Evolutionary conservation across 768 basidiomycete species (phyloP), one percentile per base, ranked within the genome.

Genomic region (Psilocybe subaeruginosa): DNA sequence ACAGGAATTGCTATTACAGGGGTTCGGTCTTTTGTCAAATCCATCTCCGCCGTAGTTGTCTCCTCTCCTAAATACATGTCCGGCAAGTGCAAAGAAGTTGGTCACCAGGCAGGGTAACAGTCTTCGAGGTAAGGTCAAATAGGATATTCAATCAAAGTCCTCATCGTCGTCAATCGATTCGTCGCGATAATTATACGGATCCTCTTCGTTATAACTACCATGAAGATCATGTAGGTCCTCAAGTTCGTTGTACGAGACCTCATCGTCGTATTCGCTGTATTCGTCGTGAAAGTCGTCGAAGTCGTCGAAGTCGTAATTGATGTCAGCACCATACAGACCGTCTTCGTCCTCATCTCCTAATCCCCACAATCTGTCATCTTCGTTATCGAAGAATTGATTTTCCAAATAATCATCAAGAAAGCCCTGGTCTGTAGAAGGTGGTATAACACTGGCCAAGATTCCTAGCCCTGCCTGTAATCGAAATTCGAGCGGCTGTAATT

Each of bases 371-470:
- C 33, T 35, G 33, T 35, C 33, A 35, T 30, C 8, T 27, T 51
- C 56, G 9, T 27, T 30, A 19, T 37, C 31, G 27, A 51, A 56
- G 23, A 27, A 2, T 47, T 54, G 43, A 7, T 5, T 8, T 12
- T 37, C 9, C 19, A 58, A 17, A 35, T 53, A 52, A 3, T 53
- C 39, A 45, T 62, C 61, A 3, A 67, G 60, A 3, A 58, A 48
- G 0, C 63, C 63, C 8, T 57, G 41, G 29, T 50, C 39, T 8
- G 52, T 2, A 0, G 59, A 29, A 39, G 58, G 46, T 17, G 47
- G 39, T 37, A 31, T 31, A 17, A 64, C 39, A 12, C 30, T 53
- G 29, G 54, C 60, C 17, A 12, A 23, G 45, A 45, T 33, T 16
- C 66, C 66, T 33, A 47, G 35, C 12, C 39, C 12, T 16, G 3